These are phyloP conservation scores for Hebeloma cylindrosporum DNA, from an alignment of 768 basidiomycete species.

Conservation along the genomic window DNA sequence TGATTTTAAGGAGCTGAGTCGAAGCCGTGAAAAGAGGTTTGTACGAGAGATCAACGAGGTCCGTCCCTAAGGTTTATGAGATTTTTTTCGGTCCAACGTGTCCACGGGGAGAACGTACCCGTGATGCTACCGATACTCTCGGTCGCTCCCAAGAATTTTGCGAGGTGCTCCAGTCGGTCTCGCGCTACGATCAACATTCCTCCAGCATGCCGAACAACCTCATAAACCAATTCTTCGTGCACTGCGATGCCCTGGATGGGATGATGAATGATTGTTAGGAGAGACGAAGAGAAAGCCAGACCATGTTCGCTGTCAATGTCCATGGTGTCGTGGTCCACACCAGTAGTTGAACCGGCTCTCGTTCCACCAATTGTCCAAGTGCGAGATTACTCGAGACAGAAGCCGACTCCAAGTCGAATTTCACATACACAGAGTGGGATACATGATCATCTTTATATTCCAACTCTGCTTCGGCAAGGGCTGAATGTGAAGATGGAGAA, in stretches of 20 bases:
- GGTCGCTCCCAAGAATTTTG: slow-evolving; percentile 35
- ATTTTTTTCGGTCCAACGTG: not conserved
- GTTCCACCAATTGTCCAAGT: slow-evolving; percentile 34
- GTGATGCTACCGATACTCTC: slow-evolving; percentile 37
- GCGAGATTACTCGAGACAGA: slow-evolving; percentile 19
- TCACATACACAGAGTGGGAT: slow-evolving; percentile 86
- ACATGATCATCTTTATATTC: slow-evolving; percentile 86
- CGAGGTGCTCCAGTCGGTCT: slow-evolving; percentile 45
- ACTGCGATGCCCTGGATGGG: slow-evolving; percentile 80
- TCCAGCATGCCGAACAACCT: slow-evolving; percentile 38
- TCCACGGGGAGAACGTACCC: slow-evolving; percentile 29
- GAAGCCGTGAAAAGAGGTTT: slow-evolving; percentile 53
- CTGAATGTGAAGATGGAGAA: slow-evolving; percentile 92
- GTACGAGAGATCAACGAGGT: slow-evolving; percentile 64
- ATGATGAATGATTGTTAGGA: not conserved
- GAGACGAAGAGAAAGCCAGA: slow-evolving; percentile 30
- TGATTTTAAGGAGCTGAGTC: slow-evolving; percentile 43
- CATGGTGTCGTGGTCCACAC: slow-evolving; percentile 99
- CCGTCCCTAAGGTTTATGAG: slow-evolving; percentile 36
- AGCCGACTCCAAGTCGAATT: slow-evolving; percentile 58
- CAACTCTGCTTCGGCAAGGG: slow-evolving; percentile 93
- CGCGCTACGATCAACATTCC: slow-evolving; percentile 48
- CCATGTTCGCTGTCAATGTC: slow-evolving; percentile 96
- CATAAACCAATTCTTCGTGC: slow-evolving; percentile 69
- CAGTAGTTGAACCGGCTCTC: slow-evolving; percentile 49